Conservation (phyloP, 257 asterid species). For the Solanum clarkiae region DNA sequence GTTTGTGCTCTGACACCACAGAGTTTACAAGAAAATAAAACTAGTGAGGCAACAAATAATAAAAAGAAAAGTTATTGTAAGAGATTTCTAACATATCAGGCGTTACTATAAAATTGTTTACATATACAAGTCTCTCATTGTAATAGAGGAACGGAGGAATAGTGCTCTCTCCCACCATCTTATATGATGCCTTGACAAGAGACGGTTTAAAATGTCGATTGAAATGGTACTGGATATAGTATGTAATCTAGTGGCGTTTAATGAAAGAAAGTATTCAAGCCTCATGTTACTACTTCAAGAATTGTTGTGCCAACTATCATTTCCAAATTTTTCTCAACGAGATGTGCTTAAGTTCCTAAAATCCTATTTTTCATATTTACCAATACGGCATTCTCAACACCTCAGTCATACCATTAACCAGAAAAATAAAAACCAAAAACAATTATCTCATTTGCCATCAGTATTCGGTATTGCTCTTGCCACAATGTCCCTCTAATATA, state of each 20-base stretch:
- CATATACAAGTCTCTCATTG: background rate
- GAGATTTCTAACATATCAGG: background rate
- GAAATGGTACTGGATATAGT: background rate
- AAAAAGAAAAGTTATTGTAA: background rate
- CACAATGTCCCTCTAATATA: background rate
- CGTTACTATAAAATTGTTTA: background rate
- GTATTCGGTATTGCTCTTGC: background rate
- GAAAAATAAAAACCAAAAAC: background rate
- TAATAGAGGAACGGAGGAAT: background rate
- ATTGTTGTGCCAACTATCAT: background rate
- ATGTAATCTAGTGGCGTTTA: background rate
- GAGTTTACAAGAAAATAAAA: background rate
- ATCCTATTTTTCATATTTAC: background rate
- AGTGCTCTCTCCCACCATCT: background rate
- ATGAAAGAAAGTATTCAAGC: background rate
- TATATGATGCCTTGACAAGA: background rate
- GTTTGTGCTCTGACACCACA: constrained; percentile 65
- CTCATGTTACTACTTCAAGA: background rate
- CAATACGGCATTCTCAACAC: background rate
- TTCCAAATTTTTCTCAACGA: background rate
- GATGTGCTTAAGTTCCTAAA: background rate
- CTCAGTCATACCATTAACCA: background rate
- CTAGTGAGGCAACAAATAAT: background rate
- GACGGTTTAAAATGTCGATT: background rate
- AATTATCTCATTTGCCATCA: background rate